A percentile compares a stretch with the other conserved stretches of the same genome.
Evolutionary conservation across 208 protist genomes (phyloP).

Genomic region (Trypanosoma grayi): DNA sequence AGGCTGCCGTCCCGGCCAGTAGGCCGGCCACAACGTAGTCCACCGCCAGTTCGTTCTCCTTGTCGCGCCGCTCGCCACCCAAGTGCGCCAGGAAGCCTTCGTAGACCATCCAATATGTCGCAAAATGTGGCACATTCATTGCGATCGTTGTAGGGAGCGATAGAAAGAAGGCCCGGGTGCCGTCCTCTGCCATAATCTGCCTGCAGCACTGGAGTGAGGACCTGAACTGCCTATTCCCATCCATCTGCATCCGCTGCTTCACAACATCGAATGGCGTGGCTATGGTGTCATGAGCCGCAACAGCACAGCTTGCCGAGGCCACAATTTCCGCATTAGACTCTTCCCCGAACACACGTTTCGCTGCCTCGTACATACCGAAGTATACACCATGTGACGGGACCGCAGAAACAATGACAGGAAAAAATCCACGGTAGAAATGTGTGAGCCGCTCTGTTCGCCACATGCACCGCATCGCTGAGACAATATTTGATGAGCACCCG

Average conservation of each 20-base stretch:
- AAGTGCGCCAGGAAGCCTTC: constrained; percentile 54
- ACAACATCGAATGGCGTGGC: constrained; percentile 93
- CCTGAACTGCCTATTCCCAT: constrained; percentile 43
- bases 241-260: constrained; percentile 95
- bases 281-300: constrained; percentile 87
- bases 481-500: constrained; percentile 30
- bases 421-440: constrained; percentile 81
- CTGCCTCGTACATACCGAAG: constrained; percentile 91
- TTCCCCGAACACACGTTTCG: constrained; percentile 70
- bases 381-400: constrained; percentile 91
- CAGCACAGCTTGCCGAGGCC: constrained; percentile 56
- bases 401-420: constrained; percentile 77
- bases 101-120: constrained; percentile 92
- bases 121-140: constrained; percentile 93
- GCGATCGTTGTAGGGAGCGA: constrained; percentile 89
- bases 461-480: constrained; percentile 27
- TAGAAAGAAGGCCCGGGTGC: constrained; percentile 64
- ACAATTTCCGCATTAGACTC: constrained; percentile 44
- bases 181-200: constrained; percentile 52
- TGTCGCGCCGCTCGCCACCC: constrained; percentile 36
- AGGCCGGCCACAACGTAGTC: constrained; percentile 79
- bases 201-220: constrained; percentile 50
- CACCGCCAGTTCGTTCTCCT: constrained; percentile 40
- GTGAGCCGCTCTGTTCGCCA: constrained; percentile 54
- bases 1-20: constrained; percentile 75